phyloP scores from a whole-genome alignment of 2,329 filamentous ascomycete species.

The Orbilia javanica region DNA sequence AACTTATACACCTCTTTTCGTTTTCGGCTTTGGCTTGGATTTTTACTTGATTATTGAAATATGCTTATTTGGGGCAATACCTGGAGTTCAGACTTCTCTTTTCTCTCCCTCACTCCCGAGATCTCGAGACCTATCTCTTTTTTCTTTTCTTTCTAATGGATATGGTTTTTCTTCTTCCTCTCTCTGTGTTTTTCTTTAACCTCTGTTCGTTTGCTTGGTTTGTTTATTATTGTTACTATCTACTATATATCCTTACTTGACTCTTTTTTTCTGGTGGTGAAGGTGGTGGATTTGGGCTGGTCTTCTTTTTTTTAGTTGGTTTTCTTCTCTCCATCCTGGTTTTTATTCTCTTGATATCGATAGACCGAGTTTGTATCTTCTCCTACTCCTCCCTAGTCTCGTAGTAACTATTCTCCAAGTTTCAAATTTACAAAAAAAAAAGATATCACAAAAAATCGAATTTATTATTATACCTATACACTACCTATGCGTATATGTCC shows the following conservation, averaged over 20 bases:
- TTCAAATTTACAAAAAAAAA: no score
- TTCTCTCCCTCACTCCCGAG: no score
- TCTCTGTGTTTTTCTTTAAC: no score
- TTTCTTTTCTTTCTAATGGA: neutral
- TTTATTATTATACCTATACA: no score
- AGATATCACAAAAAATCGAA: no score
- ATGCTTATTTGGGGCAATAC: neutral
- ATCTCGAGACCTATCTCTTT: no score
- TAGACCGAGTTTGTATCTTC: conserved; percentile 2
- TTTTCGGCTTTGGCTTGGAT: neutral
- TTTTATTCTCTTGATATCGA: neutral
- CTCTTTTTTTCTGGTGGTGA: neutral
- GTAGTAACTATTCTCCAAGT: neutral
- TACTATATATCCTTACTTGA: neutral
- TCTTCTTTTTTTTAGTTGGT: neutral
- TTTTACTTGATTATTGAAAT: neutral
- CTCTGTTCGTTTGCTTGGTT: neutral
- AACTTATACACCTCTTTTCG: conserved; percentile 1
- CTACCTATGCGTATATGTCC: no score
- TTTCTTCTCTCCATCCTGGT: no score
- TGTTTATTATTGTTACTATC: neutral
- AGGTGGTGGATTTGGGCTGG: neutral
- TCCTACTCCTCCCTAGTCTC: no score
- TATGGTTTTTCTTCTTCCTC: neutral
- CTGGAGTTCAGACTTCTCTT: conserved; percentile 8